Percentiles rank a stretch among this genome's conserved stretches.
Evolutionary conservation across 805 yeast genomes (phyloP).

Genomic region (Schizosaccharomyces japonicus): DNA sequence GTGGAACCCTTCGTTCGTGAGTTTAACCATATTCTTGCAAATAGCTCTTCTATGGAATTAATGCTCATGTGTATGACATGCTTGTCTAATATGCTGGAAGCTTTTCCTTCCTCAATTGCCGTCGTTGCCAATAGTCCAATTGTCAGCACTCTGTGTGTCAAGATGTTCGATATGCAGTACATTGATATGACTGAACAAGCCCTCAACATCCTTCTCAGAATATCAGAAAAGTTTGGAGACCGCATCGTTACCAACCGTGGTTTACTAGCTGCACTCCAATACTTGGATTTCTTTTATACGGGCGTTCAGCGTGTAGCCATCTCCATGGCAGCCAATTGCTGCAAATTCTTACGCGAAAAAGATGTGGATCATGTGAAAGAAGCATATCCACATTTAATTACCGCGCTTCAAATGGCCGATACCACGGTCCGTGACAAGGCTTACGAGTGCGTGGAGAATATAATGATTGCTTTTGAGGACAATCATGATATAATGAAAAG

Average conservation of each 20-base stretch:
- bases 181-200: conserved; percentile 88
- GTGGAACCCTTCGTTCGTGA: conserved; percentile 29
- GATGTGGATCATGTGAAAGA: conserved; percentile 28
- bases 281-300: conserved; percentile 65
- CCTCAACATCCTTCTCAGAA: conserved; percentile 24
- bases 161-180: conserved; percentile 48
- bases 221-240: conserved; percentile 16
- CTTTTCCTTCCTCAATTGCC: conserved; percentile 37
- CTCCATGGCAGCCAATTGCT: conserved; percentile 45
- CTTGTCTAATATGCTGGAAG: conserved; percentile 56
- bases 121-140: conserved; percentile 42
- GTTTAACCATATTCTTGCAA: conserved; percentile 31
- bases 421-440: conserved; percentile 35
- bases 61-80: conserved; percentile 68
- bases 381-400: conserved; percentile 34
- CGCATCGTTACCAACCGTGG: conserved; percentile 30
- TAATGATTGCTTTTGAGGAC: conserved; percentile 26
- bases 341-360: conserved; percentile 23
- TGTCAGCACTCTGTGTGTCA: conserved; percentile 38
- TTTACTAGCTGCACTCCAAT: conserved; percentile 39
- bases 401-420: conserved; percentile 31
- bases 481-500: conserved; percentile 24
- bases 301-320: conserved; percentile 74
- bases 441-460: conserved; percentile 38
- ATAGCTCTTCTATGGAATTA: conserved; percentile 29